Percentiles rank a stretch among this genome's conserved stretches.
phyloP scores from a whole-genome alignment of 352 stramenopile genomes.

The Phytophthora vignae region DNA sequence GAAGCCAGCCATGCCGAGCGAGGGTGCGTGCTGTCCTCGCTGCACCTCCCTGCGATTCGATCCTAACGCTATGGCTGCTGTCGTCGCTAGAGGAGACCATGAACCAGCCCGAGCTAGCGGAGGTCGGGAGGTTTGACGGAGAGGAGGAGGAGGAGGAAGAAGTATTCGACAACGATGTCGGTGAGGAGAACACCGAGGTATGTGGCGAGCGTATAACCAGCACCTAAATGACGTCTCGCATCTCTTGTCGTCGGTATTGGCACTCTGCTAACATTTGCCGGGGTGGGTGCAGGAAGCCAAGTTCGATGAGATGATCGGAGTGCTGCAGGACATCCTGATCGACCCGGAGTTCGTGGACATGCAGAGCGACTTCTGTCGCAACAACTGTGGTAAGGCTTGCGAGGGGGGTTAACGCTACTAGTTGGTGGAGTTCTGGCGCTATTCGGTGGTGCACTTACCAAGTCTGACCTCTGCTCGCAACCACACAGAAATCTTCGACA shows the following conservation, averaged over 20 bases:
- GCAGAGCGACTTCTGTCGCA: slow-evolving; percentile 80
- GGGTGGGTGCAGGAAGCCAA: slow-evolving; percentile 53
- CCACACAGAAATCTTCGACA: slow-evolving; percentile 79
- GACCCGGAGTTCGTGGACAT: slow-evolving; percentile 83
- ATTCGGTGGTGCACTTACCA: not conserved
- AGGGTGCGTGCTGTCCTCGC: slow-evolving; percentile 9
- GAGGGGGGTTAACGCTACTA: not conserved
- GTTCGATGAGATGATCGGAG: slow-evolving; percentile 85
- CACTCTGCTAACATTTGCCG: slow-evolving; percentile 3
- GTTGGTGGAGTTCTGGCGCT: not conserved
- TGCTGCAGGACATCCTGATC: slow-evolving; percentile 82
- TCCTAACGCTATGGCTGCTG: not conserved
- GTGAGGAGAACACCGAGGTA: slow-evolving; percentile 75
- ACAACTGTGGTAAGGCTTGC: slow-evolving; percentile 68
- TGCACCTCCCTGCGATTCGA: not conserved
- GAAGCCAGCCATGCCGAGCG: slow-evolving; percentile 24
- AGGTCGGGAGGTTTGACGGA: slow-evolving; percentile 40
- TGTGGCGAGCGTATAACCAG: not conserved
- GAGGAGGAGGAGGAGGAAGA: slow-evolving; percentile 44
- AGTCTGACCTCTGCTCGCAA: not conserved
- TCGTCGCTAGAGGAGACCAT: slow-evolving; percentile 25
- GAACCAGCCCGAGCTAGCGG: slow-evolving; percentile 63
- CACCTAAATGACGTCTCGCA: not conserved
- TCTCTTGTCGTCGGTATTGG: not conserved
- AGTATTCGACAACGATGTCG: slow-evolving; percentile 68